These are phyloP conservation scores for Talaromyces wortmannii DNA, from an alignment of 495 filamentous ascomycete species.

Conservation along the genomic window DNA sequence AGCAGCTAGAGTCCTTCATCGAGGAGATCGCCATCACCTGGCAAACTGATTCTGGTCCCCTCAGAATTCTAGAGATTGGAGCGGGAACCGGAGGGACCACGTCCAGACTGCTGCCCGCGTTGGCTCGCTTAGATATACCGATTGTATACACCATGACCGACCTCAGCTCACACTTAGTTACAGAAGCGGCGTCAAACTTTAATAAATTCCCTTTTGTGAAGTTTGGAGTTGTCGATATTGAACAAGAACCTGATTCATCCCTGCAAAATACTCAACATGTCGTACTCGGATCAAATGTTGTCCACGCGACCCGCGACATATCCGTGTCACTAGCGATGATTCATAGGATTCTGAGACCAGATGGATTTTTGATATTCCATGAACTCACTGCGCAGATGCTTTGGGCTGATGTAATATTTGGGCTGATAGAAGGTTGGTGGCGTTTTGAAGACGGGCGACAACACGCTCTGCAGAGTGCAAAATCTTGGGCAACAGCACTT, in stretches of 20 bases:
- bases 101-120: constrained; percentile 19
- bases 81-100: constrained; percentile 40
- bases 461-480: constrained; percentile 30
- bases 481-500: constrained; percentile 29
- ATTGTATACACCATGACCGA: constrained; percentile 46
- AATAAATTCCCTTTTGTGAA: constrained; percentile 35
- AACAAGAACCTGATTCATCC: constrained; percentile 22
- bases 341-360: constrained; percentile 21
- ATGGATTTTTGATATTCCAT: constrained; percentile 30
- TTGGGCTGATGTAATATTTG: constrained; percentile 44
- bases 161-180: constrained; percentile 32
- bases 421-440: constrained; percentile 51
- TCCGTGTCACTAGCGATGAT: constrained; percentile 18
- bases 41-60: constrained; percentile 8
- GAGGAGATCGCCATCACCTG: too few species aligned
- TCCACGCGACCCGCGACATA: constrained; percentile 41
- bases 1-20: constrained; percentile 38
- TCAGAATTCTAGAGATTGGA: constrained; percentile 38
- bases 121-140: constrained; percentile 25
- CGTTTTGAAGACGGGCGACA: constrained; percentile 38
- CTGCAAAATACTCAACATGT: constrained; percentile 32
- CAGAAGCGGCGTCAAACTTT: constrained; percentile 23
- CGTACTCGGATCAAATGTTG: constrained; percentile 36
- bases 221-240: constrained; percentile 40
- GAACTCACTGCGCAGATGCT: constrained; percentile 31